Evolutionary conservation across 2,329 filamentous ascomycete species (phyloP), one percentile per base, ranked within the genome.

Genomic region (Hymenoscyphus scutula): DNA sequence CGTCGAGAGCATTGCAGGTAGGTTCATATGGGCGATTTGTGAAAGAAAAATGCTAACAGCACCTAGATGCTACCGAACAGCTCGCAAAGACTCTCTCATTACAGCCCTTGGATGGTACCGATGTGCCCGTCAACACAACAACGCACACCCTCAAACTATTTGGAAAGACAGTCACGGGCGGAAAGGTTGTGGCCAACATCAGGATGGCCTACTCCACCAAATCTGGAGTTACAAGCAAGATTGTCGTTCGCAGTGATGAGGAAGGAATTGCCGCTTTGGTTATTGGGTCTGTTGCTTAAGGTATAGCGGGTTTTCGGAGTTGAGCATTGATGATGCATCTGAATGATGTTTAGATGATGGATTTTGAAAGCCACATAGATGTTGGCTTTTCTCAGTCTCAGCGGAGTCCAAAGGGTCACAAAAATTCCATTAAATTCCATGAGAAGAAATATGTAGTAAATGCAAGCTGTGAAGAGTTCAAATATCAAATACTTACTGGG

Each of bases 131-230:
- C 69, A 96, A 89, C 74, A 89, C 89, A 73, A 93, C 88, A 64
- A 97, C 93, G 66, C 95, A 99, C 77, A 93, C 92, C 3, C 88
- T 99, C 75, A 98, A 97, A 80, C 82, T 99, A 38, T 90, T 97
- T 76, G 95, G 95, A 75, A 98, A 97, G 86, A 97, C 92, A 53
- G 89, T 98, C 66, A 88, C 85, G 37, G 95, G 94, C 38, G 95
- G 95, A 69, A 89, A 89, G 73, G 94, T 99, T 17, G 91, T 93
- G 61, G 90, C 90, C 64, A 88, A 86, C 68, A 87, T 98, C 67
- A 86, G 92, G 77, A 97, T 99, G 93, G 95, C 93, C 0, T 97
- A 87, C 78, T 96, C 91, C 65, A 87, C 90, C 72, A 97, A 96
- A 83, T 89, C 89, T 57, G 95, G 95, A 59, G 92, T 98, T 29